Conservation (phyloP, 2,329 filamentous ascomycete genomes). For the Ascochyta fabae region DNA sequence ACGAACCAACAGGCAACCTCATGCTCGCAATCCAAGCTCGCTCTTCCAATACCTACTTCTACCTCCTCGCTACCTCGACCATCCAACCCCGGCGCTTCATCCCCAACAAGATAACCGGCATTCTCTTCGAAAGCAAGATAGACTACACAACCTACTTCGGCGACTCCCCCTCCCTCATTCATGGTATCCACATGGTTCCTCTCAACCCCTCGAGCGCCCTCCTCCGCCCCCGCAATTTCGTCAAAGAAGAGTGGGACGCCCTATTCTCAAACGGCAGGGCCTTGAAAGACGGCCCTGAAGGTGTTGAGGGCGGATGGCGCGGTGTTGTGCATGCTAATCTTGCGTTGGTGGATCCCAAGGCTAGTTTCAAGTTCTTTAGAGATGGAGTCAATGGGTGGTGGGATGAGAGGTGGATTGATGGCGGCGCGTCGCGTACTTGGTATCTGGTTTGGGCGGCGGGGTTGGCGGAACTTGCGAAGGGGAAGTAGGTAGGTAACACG, state of each 20-base stretch:
- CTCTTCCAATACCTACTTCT: slow-evolving; percentile 79
- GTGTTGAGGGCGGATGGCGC: slow-evolving; percentile 73
- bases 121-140: slow-evolving; percentile 92
- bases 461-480: slow-evolving; percentile 28
- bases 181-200: slow-evolving; percentile 84
- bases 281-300: slow-evolving; percentile 25
- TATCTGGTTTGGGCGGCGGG: slow-evolving; percentile 43
- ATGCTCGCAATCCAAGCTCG: slow-evolving; percentile 82
- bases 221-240: slow-evolving; percentile 72
- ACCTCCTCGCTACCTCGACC: slow-evolving; percentile 73
- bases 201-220: slow-evolving; percentile 68
- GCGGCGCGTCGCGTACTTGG: slow-evolving; percentile 65
- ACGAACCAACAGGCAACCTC: slow-evolving; percentile 65
- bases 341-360: slow-evolving; percentile 73
- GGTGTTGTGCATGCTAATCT: slow-evolving; percentile 84
- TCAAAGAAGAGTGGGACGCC: slow-evolving; percentile 68
- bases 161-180: slow-evolving; percentile 66
- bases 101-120: slow-evolving; percentile 73
- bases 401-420: slow-evolving; percentile 73
- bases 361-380: slow-evolving; percentile 78
- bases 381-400: slow-evolving; percentile 62
- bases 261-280: slow-evolving; percentile 75
- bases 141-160: slow-evolving; percentile 91
- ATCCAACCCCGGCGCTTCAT: slow-evolving; percentile 79
- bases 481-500: neutral